A percentile compares a stretch with the other conserved stretches of the same genome.
Evolutionary conservation across 495 filamentous ascomycete genomes (phyloP).

Genomic region (Cetradonia linearis): DNA sequence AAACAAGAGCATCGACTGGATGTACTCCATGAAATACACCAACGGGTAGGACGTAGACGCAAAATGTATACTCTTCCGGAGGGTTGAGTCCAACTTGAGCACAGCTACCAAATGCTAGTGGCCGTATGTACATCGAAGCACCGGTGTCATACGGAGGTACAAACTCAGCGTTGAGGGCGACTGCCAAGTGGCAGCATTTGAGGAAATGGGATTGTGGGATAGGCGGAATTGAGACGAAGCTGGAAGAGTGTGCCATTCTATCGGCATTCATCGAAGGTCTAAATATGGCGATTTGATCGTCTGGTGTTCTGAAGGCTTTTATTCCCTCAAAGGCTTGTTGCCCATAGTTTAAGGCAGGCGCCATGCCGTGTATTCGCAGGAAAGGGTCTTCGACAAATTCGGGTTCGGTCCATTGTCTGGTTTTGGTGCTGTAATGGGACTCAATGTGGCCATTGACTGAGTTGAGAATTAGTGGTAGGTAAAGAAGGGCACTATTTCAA

Average conservation of each 20-base stretch:
- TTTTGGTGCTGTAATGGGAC: constrained; percentile 57
- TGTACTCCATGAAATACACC: constrained; percentile 83
- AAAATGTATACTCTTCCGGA: constrained; percentile 81
- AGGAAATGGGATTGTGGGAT: constrained; percentile 66
- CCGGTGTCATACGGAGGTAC: constrained; percentile 77
- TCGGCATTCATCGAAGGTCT: constrained; percentile 68
- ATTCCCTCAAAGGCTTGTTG: constrained; percentile 91
- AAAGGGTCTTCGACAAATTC: constrained; percentile 65
- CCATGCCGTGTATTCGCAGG: constrained; percentile 79
- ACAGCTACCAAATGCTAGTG: constrained; percentile 71
- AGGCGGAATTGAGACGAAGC: constrained; percentile 67
- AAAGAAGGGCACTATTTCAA: neutral
- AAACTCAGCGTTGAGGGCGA: constrained; percentile 74
- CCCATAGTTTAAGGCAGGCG: constrained; percentile 83
- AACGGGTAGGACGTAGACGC: constrained; percentile 73
- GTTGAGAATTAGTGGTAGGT: constrained; percentile 21
- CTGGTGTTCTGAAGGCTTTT: constrained; percentile 69
- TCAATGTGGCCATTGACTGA: constrained; percentile 71
- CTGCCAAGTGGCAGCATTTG: constrained; percentile 62
- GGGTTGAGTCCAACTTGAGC: constrained; percentile 73
- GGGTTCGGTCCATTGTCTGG: constrained; percentile 64
- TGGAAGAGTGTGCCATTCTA: constrained; percentile 69
- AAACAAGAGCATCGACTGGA: constrained; percentile 66
- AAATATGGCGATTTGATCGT: constrained; percentile 62
- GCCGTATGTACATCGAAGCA: constrained; percentile 82